A percentile compares a stretch with the other conserved stretches of the same genome.
These are phyloP conservation scores for Cafeteria roenbergensis DNA, from an alignment of 108 stramenopile genomes.

Conservation along the genomic window DNA sequence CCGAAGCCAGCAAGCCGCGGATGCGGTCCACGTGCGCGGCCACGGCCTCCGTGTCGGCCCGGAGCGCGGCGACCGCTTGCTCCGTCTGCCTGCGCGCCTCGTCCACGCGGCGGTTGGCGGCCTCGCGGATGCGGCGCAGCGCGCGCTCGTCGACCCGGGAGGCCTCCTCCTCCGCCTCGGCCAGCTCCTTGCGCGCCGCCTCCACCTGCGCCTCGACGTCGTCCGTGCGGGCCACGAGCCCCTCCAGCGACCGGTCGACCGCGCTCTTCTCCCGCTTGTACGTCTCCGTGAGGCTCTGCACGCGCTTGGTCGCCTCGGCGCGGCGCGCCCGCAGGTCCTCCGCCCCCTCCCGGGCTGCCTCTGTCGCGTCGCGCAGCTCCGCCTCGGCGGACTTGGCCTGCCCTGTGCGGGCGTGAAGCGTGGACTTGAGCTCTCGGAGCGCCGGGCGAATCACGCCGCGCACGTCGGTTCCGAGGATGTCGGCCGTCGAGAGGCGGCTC, in stretches of 20 bases:
- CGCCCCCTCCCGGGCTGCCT: not conserved
- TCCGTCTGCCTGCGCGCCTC: not conserved
- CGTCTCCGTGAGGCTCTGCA: not conserved
- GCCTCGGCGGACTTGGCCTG: not conserved
- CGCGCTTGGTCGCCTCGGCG: not conserved
- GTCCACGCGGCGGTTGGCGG: not conserved
- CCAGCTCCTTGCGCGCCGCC: not conserved
- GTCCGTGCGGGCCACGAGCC: not conserved
- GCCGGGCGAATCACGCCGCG: not conserved
- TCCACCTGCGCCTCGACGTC: not conserved
- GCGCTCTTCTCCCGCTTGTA: not conserved
- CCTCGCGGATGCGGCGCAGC: not conserved
- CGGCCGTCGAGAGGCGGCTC: not conserved
- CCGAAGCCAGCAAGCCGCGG: not conserved
- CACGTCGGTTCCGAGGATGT: not conserved
- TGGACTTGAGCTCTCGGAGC: not conserved
- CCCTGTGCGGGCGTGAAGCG: not conserved
- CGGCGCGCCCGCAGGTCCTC: not conserved
- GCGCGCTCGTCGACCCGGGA: not conserved
- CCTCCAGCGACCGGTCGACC: not conserved
- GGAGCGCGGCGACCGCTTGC: not conserved
- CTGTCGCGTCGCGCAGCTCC: not conserved
- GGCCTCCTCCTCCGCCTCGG: not conserved
- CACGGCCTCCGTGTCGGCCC: not conserved
- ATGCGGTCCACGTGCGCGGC: not conserved